A percentile compares a stretch with the other conserved stretches of the same genome.
Conservation (phyloP, 2,329 filamentous ascomycete species). For the Colletotrichum acutatum region DNA sequence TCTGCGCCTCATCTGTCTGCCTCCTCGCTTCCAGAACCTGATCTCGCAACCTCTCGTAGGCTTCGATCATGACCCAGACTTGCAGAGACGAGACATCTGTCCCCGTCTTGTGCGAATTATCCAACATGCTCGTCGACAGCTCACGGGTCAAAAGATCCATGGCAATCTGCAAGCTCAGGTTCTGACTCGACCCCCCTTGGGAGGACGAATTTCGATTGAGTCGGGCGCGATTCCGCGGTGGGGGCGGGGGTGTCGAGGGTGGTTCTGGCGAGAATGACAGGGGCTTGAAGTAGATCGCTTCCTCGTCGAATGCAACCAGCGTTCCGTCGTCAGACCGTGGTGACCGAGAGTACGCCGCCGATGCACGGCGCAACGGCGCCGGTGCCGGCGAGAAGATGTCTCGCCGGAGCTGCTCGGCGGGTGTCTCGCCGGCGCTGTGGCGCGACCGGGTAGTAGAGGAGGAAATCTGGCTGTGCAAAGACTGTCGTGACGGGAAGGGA, state of each 20-base stretch:
- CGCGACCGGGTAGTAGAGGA: not conserved
- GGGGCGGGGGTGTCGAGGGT: conserved; percentile 40
- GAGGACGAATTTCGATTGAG: conserved; percentile 16
- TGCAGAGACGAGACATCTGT: conserved; percentile 58
- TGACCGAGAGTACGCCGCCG: conserved; percentile 40
- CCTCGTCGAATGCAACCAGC: conserved; percentile 59
- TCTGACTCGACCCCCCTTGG: conserved; percentile 39
- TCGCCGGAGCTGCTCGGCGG: not conserved
- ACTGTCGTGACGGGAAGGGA: conserved; percentile 36
- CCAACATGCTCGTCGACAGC: conserved; percentile 54
- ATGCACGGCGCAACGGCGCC: not conserved
- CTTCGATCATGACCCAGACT: conserved; percentile 68
- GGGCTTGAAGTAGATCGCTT: conserved; percentile 59
- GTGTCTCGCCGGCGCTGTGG: not conserved
- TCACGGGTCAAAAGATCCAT: conserved; percentile 62
- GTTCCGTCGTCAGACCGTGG: conserved; percentile 58
- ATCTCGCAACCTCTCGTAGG: conserved; percentile 64
- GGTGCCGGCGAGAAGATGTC: conserved; percentile 2
- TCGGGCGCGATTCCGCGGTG: conserved; percentile 35
- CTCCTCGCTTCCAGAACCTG: conserved; percentile 49
- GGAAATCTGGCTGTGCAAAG: not conserved
- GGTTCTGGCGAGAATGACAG: conserved; percentile 51
- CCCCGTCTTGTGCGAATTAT: conserved; percentile 39
- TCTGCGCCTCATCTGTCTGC: conserved; percentile 42
- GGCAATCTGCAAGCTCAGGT: conserved; percentile 60